Evolutionary conservation across 73 alveolate species (phyloP).

Genomic region (Paramecium biaurelia): DNA sequence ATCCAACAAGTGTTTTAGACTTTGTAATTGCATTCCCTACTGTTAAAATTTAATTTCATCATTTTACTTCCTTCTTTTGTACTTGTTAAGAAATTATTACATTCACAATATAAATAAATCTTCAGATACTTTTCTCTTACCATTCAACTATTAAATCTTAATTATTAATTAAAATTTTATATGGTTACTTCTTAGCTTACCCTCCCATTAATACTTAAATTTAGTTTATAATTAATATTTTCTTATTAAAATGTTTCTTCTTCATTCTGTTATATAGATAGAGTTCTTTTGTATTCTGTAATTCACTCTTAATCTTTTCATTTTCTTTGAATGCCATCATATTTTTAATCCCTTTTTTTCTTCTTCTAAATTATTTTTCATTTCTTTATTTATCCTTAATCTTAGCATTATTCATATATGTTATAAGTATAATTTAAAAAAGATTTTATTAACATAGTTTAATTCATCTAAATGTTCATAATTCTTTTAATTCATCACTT

Average conservation of each 20-base stretch:
- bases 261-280: constrained; percentile 32
- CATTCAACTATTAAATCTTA: constrained; percentile 46
- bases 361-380: constrained; percentile 48
- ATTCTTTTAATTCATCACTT: background rate
- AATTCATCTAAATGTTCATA: constrained; percentile 47
- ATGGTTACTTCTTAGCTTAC: background rate
- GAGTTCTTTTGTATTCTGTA: background rate
- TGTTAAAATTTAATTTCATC: too few relatives aligned
- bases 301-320: constrained; percentile 55
- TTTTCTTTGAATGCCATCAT: constrained; percentile 59
- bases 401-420: constrained; percentile 38
- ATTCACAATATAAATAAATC: background rate
- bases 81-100: too few relatives aligned
- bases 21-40: constrained; percentile 31
- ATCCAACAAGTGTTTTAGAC: constrained; percentile 69
- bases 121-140: constrained; percentile 49
- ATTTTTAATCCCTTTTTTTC: constrained; percentile 31
- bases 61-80: constrained; percentile 57
- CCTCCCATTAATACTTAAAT: constrained; percentile 20
- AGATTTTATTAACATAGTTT: constrained; percentile 23
- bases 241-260: constrained; percentile 24
- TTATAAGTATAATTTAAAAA: constrained; percentile 39
- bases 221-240: constrained; percentile 8
- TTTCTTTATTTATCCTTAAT: constrained; percentile 55
- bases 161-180: constrained; percentile 1